Base-by-base conservation (phyloP, 1,139 yeast species). In the Kodamaea ohmeri region DNA sequence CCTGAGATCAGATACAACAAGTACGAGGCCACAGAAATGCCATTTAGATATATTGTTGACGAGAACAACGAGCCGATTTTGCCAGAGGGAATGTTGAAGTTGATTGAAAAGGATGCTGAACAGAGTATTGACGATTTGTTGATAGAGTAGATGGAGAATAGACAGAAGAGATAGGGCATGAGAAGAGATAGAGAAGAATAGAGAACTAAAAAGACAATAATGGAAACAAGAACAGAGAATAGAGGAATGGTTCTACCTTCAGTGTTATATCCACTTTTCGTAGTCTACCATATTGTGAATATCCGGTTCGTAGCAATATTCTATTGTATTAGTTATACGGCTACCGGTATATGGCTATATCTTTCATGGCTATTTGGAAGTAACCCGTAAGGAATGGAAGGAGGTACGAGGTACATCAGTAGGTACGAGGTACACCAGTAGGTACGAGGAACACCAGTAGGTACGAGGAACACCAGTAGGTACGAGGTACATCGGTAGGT, bases 11-110 rank as follows among this genome's bases (percentile, higher is more conserved):
- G 88, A 56, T 90, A 86, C 66, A 83, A 72, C 63, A 83, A 83
- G 59, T 79, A 85, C 55, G 97, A 92, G 61, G 85, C 95, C 5
- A 89, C 96, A 0, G 97, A 92, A 58, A 92, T 92, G 98, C 98
- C 98, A 3, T 92, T 92, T 66, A 73, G 97, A 56, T 92, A 92
- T 53, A 83, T 92, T 21, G 65, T 81, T 40, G 83, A 81, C 48
- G 67, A 63, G 3, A 53, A 73, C 2, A 79, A 78, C 3, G 72
- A 73, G 45, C 97, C 97, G 1, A 84, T 92, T 15, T 70, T 92
- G 55, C 98, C 98, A 1, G 75, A 76, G 45, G 97, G 97, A 0
- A 90, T 92, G 97, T 68, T 87, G 46, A 82, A 83, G 31, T 73
- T 90, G 58, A 90, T 92, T 53, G 82, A 83, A 54, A 76, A 76